These are phyloP conservation scores for Termitomyces sp. DNA, from an alignment of 768 basidiomycete genomes.

Conservation along the genomic window DNA sequence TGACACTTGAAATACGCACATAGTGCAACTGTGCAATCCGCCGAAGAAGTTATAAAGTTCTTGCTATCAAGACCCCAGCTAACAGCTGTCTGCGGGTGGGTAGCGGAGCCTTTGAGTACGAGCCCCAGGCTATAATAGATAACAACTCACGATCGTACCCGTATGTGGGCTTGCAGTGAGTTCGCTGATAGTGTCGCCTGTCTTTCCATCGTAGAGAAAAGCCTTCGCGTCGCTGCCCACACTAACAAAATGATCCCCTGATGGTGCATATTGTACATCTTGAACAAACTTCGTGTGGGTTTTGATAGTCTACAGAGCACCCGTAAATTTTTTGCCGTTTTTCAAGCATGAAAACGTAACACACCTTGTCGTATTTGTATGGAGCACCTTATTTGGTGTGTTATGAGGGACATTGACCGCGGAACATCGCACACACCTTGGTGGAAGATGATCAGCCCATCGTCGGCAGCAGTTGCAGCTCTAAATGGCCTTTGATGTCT, in stretches of 20 bases:
- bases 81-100: constrained; percentile 54
- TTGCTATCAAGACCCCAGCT: constrained; percentile 81
- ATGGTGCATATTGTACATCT: constrained; percentile 79
- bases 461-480: constrained; percentile 87
- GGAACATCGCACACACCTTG: constrained; percentile 46
- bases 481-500: constrained; percentile 87
- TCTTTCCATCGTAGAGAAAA: constrained; percentile 89
- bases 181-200: constrained; percentile 73
- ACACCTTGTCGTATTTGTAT: constrained; percentile 85
- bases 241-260: constrained; percentile 81
- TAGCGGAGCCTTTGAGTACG: neutral
- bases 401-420: neutral
- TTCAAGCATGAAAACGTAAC: neutral
- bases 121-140: neutral
- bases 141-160: constrained; percentile 64
- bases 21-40: constrained; percentile 83
- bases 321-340: neutral
- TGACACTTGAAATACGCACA: constrained; percentile 46
- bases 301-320: constrained; percentile 59
- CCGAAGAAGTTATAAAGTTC: constrained; percentile 75
- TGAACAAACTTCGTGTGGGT: constrained; percentile 92
- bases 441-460: constrained; percentile 77
- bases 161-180: constrained; percentile 66
- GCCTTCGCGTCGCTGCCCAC: constrained; percentile 87
- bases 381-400: constrained; percentile 55